Conservation (phyloP, 2,329 filamentous ascomycete genomes). For the Curvularia sp. region DNA sequence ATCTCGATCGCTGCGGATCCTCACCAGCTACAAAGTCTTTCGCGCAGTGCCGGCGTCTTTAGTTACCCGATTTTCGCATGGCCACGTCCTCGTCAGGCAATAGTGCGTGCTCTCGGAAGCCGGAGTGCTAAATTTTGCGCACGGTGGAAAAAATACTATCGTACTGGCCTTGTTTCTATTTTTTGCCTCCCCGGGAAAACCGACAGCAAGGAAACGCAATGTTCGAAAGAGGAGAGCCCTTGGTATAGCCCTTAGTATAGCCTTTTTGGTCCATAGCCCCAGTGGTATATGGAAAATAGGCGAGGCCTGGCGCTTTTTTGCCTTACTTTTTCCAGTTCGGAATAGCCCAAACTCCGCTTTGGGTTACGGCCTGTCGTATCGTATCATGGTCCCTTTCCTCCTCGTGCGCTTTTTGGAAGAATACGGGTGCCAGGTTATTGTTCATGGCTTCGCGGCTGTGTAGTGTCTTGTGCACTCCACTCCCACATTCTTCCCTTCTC, state of each 20-base stretch:
- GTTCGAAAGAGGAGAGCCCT: neutral
- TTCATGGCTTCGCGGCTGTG: too few relatives aligned
- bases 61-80: neutral
- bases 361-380: neutral
- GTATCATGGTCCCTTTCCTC: neutral
- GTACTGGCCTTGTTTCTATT: neutral
- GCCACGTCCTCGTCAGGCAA: neutral
- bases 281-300: neutral
- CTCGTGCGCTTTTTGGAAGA: neutral
- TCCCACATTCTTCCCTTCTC: neutral
- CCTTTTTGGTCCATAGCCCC: neutral
- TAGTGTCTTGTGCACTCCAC: too few relatives aligned
- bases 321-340: neutral
- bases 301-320: neutral
- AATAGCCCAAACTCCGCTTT: neutral
- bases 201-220: neutral
- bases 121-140: neutral
- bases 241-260: neutral
- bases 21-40: neutral
- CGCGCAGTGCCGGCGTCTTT: neutral
- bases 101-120: neutral
- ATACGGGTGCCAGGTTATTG: neutral
- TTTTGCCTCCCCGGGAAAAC: neutral
- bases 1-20: neutral
- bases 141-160: neutral